Conservation (phyloP, 2,329 filamentous ascomycete species). For the Monosporascus ibericus region DNA sequence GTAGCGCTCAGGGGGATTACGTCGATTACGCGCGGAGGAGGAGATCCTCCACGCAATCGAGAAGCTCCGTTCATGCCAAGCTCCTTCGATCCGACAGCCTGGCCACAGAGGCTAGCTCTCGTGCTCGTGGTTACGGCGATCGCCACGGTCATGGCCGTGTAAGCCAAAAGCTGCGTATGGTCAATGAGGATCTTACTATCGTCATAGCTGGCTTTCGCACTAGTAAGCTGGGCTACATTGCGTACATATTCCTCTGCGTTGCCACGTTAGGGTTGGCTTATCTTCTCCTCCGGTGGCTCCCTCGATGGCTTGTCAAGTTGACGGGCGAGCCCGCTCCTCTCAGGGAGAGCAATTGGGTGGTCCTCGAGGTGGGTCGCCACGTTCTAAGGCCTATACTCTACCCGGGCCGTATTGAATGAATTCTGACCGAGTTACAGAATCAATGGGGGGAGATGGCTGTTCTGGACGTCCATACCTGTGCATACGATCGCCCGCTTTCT, state of each 20-base stretch:
- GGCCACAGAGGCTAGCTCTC: conserved; percentile 61
- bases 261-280: conserved; percentile 72
- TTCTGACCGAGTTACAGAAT: conserved; percentile 47
- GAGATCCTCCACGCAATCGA: conserved; percentile 56
- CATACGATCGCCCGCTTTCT: conserved; percentile 50
- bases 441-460: conserved; percentile 91
- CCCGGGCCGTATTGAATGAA: conserved; percentile 22
- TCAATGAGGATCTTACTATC: conserved; percentile 89
- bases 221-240: conserved; percentile 58
- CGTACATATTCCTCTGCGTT: conserved; percentile 67
- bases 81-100: conserved; percentile 67
- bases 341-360: conserved; percentile 79
- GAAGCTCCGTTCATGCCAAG: conserved; percentile 51
- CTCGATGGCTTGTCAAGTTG: conserved; percentile 74
- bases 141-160: conserved; percentile 47
- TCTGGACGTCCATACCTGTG: conserved; percentile 55
- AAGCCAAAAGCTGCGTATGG: conserved; percentile 89
- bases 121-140: conserved; percentile 19
- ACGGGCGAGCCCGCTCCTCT: conserved; percentile 65
- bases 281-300: conserved; percentile 83
- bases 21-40: conserved; percentile 48
- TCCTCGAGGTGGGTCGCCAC: conserved; percentile 62
- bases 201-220: conserved; percentile 89
- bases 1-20: conserved; percentile 38
- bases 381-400: not conserved